These are phyloP conservation scores for Stentor roeselii DNA, from an alignment of 73 alveolate species.

Conservation along the genomic window DNA sequence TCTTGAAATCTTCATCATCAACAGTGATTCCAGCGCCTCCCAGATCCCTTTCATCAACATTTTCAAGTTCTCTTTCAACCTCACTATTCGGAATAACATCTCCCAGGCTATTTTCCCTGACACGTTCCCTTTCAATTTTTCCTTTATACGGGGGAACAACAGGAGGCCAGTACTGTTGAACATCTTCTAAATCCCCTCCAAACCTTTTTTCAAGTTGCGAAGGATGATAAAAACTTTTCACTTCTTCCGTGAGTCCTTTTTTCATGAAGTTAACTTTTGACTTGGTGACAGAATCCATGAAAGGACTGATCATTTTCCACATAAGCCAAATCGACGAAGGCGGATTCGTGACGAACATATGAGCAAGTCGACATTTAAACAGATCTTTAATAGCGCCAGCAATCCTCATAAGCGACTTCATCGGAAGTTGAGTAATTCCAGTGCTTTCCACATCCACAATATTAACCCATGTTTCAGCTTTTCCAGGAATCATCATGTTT, in stretches of 20 bases:
- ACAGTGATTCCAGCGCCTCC: too few species aligned
- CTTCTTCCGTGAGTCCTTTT: neutral
- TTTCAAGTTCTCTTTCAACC: too few species aligned
- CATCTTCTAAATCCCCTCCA: conserved; percentile 30
- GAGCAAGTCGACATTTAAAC: conserved; percentile 19
- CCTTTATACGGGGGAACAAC: neutral
- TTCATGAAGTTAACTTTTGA: neutral
- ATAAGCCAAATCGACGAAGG: neutral
- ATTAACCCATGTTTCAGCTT: conserved; percentile 31
- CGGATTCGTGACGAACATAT: neutral
- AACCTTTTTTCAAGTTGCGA: conserved; percentile 20
- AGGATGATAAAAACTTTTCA: neutral
- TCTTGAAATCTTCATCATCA: too few species aligned
- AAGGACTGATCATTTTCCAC: conserved; percentile 25
- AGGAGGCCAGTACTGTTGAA: conserved; percentile 21
- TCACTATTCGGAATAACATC: too few species aligned
- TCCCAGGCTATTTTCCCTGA: too few species aligned
- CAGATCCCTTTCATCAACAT: too few species aligned
- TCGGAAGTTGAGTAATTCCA: conserved; percentile 7
- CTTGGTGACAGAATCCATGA: conserved; percentile 5
- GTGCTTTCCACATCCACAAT: neutral
- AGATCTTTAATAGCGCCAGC: neutral
- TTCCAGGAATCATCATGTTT: conserved; percentile 26
- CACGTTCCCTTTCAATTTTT: neutral
- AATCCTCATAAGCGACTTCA: neutral